Evolutionary conservation across 2,329 filamentous ascomycete species (phyloP).

Genomic region (Drechslera avenae): DNA sequence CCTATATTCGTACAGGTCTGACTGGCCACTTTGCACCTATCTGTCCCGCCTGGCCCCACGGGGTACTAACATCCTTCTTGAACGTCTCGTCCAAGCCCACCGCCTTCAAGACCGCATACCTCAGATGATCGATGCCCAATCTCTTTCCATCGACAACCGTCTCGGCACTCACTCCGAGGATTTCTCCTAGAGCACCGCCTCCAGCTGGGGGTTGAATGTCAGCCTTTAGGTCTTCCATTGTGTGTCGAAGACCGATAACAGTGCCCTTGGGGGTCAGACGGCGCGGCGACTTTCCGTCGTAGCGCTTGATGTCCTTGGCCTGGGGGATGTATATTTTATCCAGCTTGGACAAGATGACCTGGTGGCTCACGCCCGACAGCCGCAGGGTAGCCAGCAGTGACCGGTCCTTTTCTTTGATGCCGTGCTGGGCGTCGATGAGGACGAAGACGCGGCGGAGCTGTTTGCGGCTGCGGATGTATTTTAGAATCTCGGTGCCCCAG

Average conservation of each 20-base stretch:
- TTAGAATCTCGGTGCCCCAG: constrained; percentile 71
- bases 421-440: constrained; percentile 67
- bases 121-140: constrained; percentile 65
- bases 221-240: constrained; percentile 45
- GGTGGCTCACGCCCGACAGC: constrained; percentile 63
- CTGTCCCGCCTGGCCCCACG: neutral
- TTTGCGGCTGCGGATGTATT: constrained; percentile 66
- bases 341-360: constrained; percentile 69
- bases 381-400: constrained; percentile 63
- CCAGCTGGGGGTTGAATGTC: constrained; percentile 42
- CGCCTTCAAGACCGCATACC: constrained; percentile 68
- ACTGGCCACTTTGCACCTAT: too few relatives aligned
- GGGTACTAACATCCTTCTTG: constrained; percentile 1
- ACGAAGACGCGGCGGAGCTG: constrained; percentile 69
- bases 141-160: constrained; percentile 54
- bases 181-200: constrained; percentile 59
- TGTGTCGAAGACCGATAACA: constrained; percentile 51
- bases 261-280: constrained; percentile 41
- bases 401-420: constrained; percentile 65
- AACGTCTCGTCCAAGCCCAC: constrained; percentile 33
- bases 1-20: too few relatives aligned
- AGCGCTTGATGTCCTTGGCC: constrained; percentile 21
- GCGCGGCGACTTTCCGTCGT: constrained; percentile 16
- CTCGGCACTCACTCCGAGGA: constrained; percentile 64
- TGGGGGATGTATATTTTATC: constrained; percentile 53